phyloP scores from a whole-genome alignment of 768 basidiomycete species.

The Leccinum obscurum region DNA sequence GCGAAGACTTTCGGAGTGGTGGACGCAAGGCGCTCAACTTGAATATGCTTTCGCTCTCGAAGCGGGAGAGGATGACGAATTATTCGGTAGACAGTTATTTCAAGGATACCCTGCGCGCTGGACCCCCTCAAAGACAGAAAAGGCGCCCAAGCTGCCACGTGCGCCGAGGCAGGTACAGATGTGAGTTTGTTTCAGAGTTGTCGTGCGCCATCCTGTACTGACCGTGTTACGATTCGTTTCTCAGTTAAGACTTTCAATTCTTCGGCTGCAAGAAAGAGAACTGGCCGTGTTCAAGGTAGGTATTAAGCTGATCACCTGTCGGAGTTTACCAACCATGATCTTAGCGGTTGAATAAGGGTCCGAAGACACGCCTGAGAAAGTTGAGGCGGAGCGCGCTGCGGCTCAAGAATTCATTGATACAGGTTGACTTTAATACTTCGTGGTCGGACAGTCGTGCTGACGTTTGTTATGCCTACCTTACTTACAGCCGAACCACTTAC shows the following conservation, averaged over 20 bases:
- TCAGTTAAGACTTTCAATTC: slow-evolving; percentile 95
- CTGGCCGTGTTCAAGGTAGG: slow-evolving; percentile 73
- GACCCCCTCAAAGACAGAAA: slow-evolving; percentile 72
- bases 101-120: slow-evolving; percentile 84
- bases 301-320: neutral
- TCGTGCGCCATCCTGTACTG: neutral
- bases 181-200: slow-evolving; percentile 43
- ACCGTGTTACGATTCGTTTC: neutral
- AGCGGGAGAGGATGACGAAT: slow-evolving; percentile 91
- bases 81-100: slow-evolving; percentile 96
- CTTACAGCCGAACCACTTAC: slow-evolving; percentile 84
- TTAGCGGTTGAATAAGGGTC: slow-evolving; percentile 63
- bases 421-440: slow-evolving; percentile 41
- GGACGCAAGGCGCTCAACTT: slow-evolving; percentile 74
- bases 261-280: slow-evolving; percentile 92
- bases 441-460: neutral
- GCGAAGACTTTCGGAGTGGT: slow-evolving; percentile 83
- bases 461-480: neutral
- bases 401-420: slow-evolving; percentile 89
- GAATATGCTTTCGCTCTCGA: slow-evolving; percentile 83
- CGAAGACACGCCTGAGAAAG: slow-evolving; percentile 78
- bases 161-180: slow-evolving; percentile 87
- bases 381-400: slow-evolving; percentile 75
- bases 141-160: slow-evolving; percentile 78
- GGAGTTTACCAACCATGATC: neutral